phyloP scores from a whole-genome alignment of 345 rosid species.

The Passiflora organensis region DNA sequence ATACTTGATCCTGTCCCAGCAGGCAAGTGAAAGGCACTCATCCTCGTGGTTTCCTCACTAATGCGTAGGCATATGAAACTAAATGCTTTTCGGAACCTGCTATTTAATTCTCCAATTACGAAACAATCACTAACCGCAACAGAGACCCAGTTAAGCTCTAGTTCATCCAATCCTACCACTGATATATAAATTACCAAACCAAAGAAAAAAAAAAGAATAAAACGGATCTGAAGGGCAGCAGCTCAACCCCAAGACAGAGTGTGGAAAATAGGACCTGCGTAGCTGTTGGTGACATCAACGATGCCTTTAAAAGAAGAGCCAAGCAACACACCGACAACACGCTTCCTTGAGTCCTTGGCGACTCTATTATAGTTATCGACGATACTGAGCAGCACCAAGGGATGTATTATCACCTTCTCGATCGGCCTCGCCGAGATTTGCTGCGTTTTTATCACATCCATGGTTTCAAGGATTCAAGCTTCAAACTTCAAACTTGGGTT shows the following conservation, averaged over 20 bases:
- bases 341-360: constrained; percentile 83
- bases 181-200: neutral
- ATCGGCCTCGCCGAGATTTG: constrained; percentile 71
- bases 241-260: too few relatives aligned
- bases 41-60: too few relatives aligned
- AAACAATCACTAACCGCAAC: too few relatives aligned
- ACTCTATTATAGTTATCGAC: constrained; percentile 94
- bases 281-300: constrained; percentile 91
- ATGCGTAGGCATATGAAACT: too few relatives aligned
- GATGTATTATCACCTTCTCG: constrained; percentile 92
- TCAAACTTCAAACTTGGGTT: too few relatives aligned
- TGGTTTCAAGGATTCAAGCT: too few relatives aligned
- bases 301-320: constrained; percentile 71
- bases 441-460: constrained; percentile 95
- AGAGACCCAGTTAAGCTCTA: too few relatives aligned
- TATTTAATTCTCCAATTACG: too few relatives aligned
- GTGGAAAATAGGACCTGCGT: constrained; percentile 52
- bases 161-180: too few relatives aligned
- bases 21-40: too few relatives aligned
- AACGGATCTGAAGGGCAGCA: neutral
- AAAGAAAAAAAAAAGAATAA: neutral
- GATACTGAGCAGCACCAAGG: constrained; percentile 90
- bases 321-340: constrained; percentile 77
- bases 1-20: too few relatives aligned
- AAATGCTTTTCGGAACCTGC: too few relatives aligned